Percentiles rank a stretch among this genome's conserved stretches.
Evolutionary conservation across 768 basidiomycete genomes (phyloP).

Genomic region (Lentinula detonsa): DNA sequence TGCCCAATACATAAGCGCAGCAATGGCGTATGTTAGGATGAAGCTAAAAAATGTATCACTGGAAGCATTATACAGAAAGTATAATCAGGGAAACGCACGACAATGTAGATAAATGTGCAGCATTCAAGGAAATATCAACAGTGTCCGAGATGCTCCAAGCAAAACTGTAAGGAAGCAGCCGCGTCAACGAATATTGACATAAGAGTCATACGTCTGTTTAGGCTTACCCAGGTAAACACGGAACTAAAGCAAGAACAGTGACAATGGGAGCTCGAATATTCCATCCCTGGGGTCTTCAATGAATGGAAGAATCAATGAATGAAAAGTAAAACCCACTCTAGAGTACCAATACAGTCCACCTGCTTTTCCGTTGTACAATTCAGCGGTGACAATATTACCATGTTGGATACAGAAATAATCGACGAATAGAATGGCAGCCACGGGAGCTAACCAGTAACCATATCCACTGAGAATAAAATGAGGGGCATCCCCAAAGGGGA

Average conservation of each 20-base stretch:
- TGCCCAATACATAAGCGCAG: slow-evolving; percentile 4
- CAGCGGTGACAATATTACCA: slow-evolving; percentile 5
- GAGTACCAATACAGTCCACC: slow-evolving; percentile 8
- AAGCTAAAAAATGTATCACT: background rate
- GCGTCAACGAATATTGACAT: background rate
- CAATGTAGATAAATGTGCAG: slow-evolving; percentile 1
- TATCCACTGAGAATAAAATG: slow-evolving; percentile 5
- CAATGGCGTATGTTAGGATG: slow-evolving; percentile 8
- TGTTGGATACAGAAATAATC: slow-evolving; percentile 9
- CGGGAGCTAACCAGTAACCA: slow-evolving; percentile 10
- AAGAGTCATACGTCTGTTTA: background rate
- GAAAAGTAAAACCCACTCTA: background rate
- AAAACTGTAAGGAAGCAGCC: background rate
- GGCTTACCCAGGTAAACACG: slow-evolving; percentile 8
- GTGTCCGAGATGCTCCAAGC: slow-evolving; percentile 4
- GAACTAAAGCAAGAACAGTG: slow-evolving; percentile 7
- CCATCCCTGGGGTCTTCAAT: slow-evolving; percentile 3
- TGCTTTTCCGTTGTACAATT: slow-evolving; percentile 6
- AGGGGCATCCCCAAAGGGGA: background rate
- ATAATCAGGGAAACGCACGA: slow-evolving; percentile 1
- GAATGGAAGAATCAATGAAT: background rate
- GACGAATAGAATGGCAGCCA: slow-evolving; percentile 8
- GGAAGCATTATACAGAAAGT: background rate
- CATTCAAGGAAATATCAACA: background rate
- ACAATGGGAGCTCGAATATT: slow-evolving; percentile 9